These are phyloP conservation scores for Verticillium alfalfae DNA, from an alignment of 2,329 filamentous ascomycete species.

Conservation along the genomic window DNA sequence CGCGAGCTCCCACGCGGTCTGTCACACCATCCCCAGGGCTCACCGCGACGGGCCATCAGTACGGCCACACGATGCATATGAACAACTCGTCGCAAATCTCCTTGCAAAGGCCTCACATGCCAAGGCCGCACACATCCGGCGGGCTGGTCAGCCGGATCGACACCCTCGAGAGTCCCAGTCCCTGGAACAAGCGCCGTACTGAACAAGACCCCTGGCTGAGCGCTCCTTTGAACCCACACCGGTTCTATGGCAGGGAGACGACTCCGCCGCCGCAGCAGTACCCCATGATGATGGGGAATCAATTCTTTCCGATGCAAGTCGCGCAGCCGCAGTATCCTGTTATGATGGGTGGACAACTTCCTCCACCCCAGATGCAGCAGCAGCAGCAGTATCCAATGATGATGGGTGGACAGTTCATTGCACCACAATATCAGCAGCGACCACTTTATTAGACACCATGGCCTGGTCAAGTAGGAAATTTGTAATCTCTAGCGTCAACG, in stretches of 20 bases:
- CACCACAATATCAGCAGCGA: too few species aligned
- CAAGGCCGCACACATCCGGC: neutral
- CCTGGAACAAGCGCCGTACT: neutral
- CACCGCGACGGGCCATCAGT: neutral
- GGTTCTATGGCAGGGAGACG: neutral
- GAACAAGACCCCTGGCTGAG: neutral
- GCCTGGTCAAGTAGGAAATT: too few species aligned
- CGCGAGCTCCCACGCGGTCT: neutral
- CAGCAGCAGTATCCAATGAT: neutral
- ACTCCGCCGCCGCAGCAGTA: neutral
- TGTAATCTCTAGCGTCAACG: too few species aligned
- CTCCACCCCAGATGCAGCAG: too few species aligned
- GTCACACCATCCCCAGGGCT: neutral
- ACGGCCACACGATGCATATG: slow-evolving; percentile 20
- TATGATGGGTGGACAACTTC: neutral
- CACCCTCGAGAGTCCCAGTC: neutral
- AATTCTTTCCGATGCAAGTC: neutral
- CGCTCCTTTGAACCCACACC: neutral
- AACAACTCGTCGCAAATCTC: slow-evolving; percentile 26
- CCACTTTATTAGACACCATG: too few species aligned
- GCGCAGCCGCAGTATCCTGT: neutral
- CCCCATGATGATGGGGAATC: neutral
- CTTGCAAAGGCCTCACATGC: neutral
- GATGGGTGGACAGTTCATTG: neutral
- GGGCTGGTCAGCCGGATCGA: neutral